A percentile compares a stretch with the other conserved stretches of the same genome.
Conservation (phyloP, 768 basidiomycete genomes). For the Baorangia bicolor region DNA sequence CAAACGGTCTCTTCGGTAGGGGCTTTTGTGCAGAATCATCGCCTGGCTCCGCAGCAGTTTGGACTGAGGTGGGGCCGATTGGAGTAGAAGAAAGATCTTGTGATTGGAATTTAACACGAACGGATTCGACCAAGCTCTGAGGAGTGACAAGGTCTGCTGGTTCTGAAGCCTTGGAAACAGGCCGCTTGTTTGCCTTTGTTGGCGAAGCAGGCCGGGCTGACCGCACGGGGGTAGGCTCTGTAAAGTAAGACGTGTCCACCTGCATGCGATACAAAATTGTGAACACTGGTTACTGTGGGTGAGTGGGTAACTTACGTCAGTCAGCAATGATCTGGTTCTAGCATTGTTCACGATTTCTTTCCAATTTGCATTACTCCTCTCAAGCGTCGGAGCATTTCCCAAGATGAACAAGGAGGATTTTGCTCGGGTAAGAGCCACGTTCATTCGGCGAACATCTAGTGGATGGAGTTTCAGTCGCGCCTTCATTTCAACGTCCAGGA, state of each 20-base stretch:
- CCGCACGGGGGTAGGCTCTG: conserved; percentile 21
- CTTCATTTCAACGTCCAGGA: background rate
- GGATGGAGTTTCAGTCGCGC: background rate
- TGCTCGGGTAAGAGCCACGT: conserved; percentile 97
- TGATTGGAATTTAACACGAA: conserved; percentile 24
- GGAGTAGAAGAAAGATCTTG: conserved; percentile 10
- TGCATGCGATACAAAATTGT: conserved; percentile 9
- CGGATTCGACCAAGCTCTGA: conserved; percentile 32
- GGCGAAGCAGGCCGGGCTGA: conserved; percentile 21
- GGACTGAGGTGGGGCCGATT: background rate
- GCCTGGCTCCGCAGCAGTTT: conserved; percentile 5
- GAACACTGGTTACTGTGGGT: background rate
- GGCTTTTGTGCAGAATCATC: conserved; percentile 6
- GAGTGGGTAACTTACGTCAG: conserved; percentile 47
- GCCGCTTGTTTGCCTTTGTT: conserved; percentile 23
- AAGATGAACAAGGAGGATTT: conserved; percentile 92
- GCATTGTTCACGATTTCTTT: conserved; percentile 76
- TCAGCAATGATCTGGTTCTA: conserved; percentile 55
- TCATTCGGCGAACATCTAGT: conserved; percentile 84
- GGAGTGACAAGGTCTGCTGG: conserved; percentile 42
- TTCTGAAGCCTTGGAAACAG: conserved; percentile 13
- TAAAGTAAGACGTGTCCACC: conserved; percentile 41
- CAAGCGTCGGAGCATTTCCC: conserved; percentile 86
- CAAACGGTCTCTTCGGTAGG: conserved; percentile 22
- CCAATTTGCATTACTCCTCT: conserved; percentile 83